Evolutionary conservation across 1,284 basidiomycete genomes (phyloP), one percentile per base, ranked within the genome.

Genomic region (Cutaneotrichosporon spelunceum): DNA sequence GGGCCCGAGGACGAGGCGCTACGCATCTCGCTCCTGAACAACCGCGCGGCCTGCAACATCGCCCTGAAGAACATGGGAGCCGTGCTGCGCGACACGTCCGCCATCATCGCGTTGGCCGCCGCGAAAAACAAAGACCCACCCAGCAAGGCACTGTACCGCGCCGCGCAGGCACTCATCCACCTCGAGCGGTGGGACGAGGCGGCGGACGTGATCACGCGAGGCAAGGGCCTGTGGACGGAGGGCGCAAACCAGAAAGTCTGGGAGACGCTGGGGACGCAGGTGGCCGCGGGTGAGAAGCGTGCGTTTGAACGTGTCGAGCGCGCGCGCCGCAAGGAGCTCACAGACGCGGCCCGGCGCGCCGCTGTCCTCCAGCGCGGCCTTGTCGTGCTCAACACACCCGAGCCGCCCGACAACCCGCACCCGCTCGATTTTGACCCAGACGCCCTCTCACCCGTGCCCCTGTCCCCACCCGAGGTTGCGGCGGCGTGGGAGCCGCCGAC

Each of bases 41-140:
- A 99, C 78, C 85, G 93, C 44, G 93, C 95, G 1, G 94, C 93
- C 3, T 93, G 90, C 66, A 93, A 98, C 74, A 82, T 98, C 9
- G 91, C 93, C 72, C 83, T 69, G 91, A 92, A 90, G 76, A 98
- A 98, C 76, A 91, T 88, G 71, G 88, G 92, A 4, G 84, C 84
- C 21, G 91, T 90, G 2, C 82, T 98, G 54, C 83, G 85, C 64
- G 94, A 97, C 75, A 91, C 90, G 68, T 89, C 89, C 1, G 83
- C 81, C 47, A 89, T 88, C 1, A 82, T 97, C 45, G 79, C 76
- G 0, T 65, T 87, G 13, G 89, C 89, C 68, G 75, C 82, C 0
- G 81, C 68, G n/a, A 52, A 39, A 9, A 53, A 55, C 24, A 48
- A 52, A 13, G 65, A 68, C 48, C 68, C 80, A 48, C 88, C 86